phyloP scores from a whole-genome alignment of 75 land plant species.

The Chamaecyparis obtusa region DNA sequence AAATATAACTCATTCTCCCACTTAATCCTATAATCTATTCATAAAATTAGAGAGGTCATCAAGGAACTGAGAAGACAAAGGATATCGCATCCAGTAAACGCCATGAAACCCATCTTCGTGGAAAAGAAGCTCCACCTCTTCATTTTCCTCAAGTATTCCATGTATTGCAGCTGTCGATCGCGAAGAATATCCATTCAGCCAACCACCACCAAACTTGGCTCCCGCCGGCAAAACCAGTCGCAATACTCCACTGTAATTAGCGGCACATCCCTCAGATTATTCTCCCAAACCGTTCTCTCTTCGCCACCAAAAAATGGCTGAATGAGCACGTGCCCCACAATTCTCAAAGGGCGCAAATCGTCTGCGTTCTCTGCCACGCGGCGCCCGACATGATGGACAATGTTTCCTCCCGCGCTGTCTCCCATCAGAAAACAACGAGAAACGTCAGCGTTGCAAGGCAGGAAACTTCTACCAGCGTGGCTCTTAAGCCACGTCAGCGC shows the following conservation, averaged over 20 bases:
- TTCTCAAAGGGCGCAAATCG: conserved; percentile 15
- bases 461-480: neutral
- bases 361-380: conserved; percentile 8
- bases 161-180: conserved; percentile 50
- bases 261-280: conserved; percentile 13
- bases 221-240: conserved; percentile 65
- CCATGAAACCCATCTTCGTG: conserved; percentile 28
- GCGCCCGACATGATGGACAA: conserved; percentile 49
- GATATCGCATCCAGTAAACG: conserved; percentile 12
- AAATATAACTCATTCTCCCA: too few species aligned
- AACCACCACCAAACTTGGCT: conserved; percentile 36
- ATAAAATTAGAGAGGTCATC: neutral
- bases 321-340: conserved; percentile 37
- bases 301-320: conserved; percentile 69
- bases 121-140: conserved; percentile 32
- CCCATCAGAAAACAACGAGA: conserved; percentile 47
- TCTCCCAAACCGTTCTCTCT: conserved; percentile 19
- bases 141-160: conserved; percentile 28
- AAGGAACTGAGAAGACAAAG: neutral
- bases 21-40: neutral
- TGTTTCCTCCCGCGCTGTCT: conserved; percentile 68
- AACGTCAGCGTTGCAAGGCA: conserved; percentile 23
- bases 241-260: conserved; percentile 11
- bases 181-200: conserved; percentile 54
- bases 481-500: conserved; percentile 39